Base-by-base conservation (phyloP, 2,329 filamentous ascomycete species). In the Exophiala viscosa region DNA sequence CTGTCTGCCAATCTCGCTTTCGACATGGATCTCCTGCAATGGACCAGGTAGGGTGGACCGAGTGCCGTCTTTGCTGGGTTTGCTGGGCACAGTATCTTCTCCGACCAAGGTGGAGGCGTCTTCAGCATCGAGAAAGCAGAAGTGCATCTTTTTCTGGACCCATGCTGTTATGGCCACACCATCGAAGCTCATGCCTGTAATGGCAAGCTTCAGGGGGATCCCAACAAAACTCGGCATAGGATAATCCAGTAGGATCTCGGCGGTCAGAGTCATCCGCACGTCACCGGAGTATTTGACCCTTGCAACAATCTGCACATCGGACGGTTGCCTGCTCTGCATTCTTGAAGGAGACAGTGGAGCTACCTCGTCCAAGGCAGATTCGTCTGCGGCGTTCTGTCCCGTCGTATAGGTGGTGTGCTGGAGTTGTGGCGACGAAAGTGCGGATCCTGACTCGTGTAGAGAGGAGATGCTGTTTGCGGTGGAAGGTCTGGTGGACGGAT, bases 201-300 rank as follows among this genome's bases (percentile, higher is more conserved):
- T 95, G 68, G 92, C 96, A 20, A 99, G 78, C 69, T 93, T 92
- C 42, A 99, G 80, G 1, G 93, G 93, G 56, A 99, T 92, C 10
- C 91, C 90, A 2, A 97, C 92, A 65, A 99, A 99, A 73, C 89
- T 95, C 36, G 91, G 91, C 89, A 97, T 97, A 1, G 93, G 93
- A 68, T 99, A 99, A 71, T 99, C 93, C 32, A 99, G 84, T 31
- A 97, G 77, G 38, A 99, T 96, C 71, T 97, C 91, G 0, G 93
- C 91, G 18, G 93, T 97, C 45, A 99, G 77, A 56, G 90, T 89
- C 52, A 99, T 80, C 60, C 85, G 85, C 53, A 99, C 80, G 65
- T 96, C 87, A 31, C 93, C 93, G 2, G 86, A 82, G 70, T 99
- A 99, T 50, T 84, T 85, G 55, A 95, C 91, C 60, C 91, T 86